Conservation (phyloP, 768 basidiomycete genomes). For the Lactifluus subvellereus region DNA sequence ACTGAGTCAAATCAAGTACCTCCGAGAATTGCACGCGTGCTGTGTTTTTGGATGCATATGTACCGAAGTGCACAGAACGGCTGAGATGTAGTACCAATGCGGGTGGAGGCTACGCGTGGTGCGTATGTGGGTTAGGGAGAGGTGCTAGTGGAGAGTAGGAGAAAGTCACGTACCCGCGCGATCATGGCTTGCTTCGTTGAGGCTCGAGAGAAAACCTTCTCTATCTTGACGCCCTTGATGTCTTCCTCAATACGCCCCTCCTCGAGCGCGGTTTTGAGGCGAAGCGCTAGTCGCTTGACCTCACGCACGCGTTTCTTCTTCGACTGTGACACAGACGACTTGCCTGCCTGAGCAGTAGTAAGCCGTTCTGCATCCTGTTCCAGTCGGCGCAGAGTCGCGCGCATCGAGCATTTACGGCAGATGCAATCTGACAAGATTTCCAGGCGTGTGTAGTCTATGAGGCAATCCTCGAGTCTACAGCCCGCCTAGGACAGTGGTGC, state of each 20-base stretch:
- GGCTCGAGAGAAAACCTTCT: slow-evolving; percentile 65
- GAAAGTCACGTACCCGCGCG: slow-evolving; percentile 58
- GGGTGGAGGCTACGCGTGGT: slow-evolving; percentile 61
- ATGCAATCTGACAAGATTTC: slow-evolving; percentile 89
- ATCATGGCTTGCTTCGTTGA: slow-evolving; percentile 92
- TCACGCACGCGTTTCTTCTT: slow-evolving; percentile 75
- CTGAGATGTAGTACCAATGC: slow-evolving; percentile 88
- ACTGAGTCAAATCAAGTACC: slow-evolving; percentile 83
- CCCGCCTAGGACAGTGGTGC: slow-evolving; percentile 39
- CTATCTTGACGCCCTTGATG: slow-evolving; percentile 71
- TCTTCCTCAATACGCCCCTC: slow-evolving; percentile 81
- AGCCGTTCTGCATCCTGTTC: slow-evolving; percentile 56
- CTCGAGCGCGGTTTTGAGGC: slow-evolving; percentile 58
- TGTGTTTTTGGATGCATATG: slow-evolving; percentile 75
- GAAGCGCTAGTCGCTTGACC: slow-evolving; percentile 54
- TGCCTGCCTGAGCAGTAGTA: slow-evolving; percentile 27
- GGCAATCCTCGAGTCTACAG: slow-evolving; percentile 74
- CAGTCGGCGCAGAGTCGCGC: slow-evolving; percentile 66
- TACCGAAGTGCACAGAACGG: slow-evolving; percentile 79
- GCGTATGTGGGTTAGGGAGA: neutral
- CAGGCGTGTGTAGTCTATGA: slow-evolving; percentile 82
- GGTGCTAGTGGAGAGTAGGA: neutral
- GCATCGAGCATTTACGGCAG: slow-evolving; percentile 85
- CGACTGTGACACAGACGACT: slow-evolving; percentile 50
- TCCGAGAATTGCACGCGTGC: slow-evolving; percentile 80